A percentile compares a stretch with the other conserved stretches of the same genome.
These are phyloP conservation scores for Aspergillus neotritici DNA, from an alignment of 2,329 filamentous ascomycete genomes.

Conservation along the genomic window DNA sequence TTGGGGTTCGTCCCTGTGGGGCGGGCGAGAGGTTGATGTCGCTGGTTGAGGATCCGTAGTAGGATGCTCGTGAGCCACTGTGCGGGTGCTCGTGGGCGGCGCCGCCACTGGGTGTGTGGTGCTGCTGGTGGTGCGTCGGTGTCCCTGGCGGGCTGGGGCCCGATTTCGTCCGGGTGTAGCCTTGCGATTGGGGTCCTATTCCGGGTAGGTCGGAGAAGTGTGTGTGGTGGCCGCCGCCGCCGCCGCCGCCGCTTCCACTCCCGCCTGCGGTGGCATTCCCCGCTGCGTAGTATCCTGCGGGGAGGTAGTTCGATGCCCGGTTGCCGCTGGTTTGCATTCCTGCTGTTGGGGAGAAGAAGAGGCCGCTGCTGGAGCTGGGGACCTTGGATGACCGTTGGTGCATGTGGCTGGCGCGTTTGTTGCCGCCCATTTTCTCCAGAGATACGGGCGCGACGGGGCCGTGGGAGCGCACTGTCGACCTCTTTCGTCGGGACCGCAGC, in stretches of 20 bases:
- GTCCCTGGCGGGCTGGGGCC: slow-evolving; percentile 59
- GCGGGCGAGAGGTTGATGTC: slow-evolving; percentile 60
- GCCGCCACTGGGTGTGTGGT: slow-evolving; percentile 15
- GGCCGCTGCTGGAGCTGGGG: slow-evolving; percentile 59
- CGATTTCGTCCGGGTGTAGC: slow-evolving; percentile 45
- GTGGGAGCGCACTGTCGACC: slow-evolving; percentile 22
- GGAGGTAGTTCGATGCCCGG: slow-evolving; percentile 72
- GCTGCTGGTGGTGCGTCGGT: slow-evolving; percentile 43
- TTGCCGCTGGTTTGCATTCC: slow-evolving; percentile 51
- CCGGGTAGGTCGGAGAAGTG: slow-evolving; percentile 54
- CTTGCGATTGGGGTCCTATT: slow-evolving; percentile 54
- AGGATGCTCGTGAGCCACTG: slow-evolving; percentile 14
- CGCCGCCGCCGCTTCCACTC: no score
- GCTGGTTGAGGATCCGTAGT: slow-evolving; percentile 45
- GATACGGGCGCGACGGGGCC: slow-evolving; percentile 43
- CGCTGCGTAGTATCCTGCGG: slow-evolving; percentile 84
- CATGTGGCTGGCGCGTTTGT: slow-evolving; percentile 32
- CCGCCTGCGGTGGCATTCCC: slow-evolving; percentile 47
- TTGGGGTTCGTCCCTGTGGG: slow-evolving; percentile 69
- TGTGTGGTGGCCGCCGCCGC: slow-evolving; percentile 33
- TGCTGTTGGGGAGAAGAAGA: slow-evolving; percentile 94
- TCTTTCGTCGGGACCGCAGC: slow-evolving; percentile 44
- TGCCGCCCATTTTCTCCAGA: slow-evolving; percentile 46
- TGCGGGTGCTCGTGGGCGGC: no score
- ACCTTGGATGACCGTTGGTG: slow-evolving; percentile 26